Evolutionary conservation across 495 filamentous ascomycete species (phyloP).

Genomic region (Hyaloscypha variabilis): DNA sequence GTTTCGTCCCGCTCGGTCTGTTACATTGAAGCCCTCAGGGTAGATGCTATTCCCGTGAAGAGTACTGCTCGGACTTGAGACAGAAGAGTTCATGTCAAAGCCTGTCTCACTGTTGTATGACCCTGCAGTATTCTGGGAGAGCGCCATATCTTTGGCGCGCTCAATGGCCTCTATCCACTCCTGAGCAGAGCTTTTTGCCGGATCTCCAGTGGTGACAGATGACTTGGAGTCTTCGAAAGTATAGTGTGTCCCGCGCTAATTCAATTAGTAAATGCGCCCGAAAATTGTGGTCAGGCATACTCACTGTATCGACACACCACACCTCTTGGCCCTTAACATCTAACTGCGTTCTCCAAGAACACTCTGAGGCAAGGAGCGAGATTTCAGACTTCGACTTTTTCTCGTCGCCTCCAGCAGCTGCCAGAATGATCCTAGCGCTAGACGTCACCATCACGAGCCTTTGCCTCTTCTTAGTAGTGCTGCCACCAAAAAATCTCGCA

Average conservation of each 20-base stretch:
- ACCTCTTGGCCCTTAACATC: constrained; percentile 82
- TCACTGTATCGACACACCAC: constrained; percentile 94
- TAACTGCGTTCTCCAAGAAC: constrained; percentile 73
- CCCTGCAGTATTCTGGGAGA: constrained; percentile 66
- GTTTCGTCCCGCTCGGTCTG: constrained; percentile 52
- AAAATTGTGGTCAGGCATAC: neutral
- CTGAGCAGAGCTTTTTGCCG: constrained; percentile 59
- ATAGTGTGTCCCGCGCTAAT: constrained; percentile 83
- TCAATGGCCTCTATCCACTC: constrained; percentile 90
- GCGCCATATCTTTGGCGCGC: constrained; percentile 76
- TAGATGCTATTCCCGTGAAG: constrained; percentile 52
- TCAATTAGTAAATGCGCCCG: constrained; percentile 1
- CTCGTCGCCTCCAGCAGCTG: constrained; percentile 91
- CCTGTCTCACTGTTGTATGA: constrained; percentile 71
- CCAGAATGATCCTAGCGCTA: constrained; percentile 83
- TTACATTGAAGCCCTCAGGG: constrained; percentile 42
- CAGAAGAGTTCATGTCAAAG: constrained; percentile 70
- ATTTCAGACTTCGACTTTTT: constrained; percentile 94
- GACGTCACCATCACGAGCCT: constrained; percentile 95
- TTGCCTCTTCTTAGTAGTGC: constrained; percentile 88
- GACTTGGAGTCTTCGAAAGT: constrained; percentile 91
- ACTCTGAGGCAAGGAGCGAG: constrained; percentile 72
- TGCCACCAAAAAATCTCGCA: constrained; percentile 88
- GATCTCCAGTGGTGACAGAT: constrained; percentile 37
- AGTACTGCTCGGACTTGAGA: constrained; percentile 74